A percentile compares a stretch with the other conserved stretches of the same genome.
Evolutionary conservation across 805 yeast species (phyloP).

Genomic region (Yamadazyma ubonensis): DNA sequence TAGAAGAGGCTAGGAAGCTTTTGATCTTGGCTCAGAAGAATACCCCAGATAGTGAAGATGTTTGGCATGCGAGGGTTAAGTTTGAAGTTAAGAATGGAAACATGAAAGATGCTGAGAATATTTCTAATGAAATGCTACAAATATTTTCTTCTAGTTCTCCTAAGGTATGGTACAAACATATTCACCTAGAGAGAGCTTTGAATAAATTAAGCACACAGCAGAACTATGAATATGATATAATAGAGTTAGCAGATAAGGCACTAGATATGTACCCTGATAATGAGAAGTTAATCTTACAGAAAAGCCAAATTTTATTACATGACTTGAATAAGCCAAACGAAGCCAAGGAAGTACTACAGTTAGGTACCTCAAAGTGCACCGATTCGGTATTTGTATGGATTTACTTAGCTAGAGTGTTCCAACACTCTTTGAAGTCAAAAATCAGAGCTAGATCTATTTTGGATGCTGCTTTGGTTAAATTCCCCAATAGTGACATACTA

Average conservation of each 20-base stretch:
- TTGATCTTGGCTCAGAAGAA: conserved; percentile 46
- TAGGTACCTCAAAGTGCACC: conserved; percentile 53
- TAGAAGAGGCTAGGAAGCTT: conserved; percentile 52
- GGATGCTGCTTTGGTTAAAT: conserved; percentile 61
- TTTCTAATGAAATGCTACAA: conserved; percentile 24
- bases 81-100: conserved; percentile 49
- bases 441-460: conserved; percentile 69
- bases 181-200: conserved; percentile 23
- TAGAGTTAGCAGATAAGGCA: conserved; percentile 43
- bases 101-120: conserved; percentile 37
- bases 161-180: conserved; percentile 60
- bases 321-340: conserved; percentile 24
- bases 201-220: conserved; percentile 4
- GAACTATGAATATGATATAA: conserved; percentile 7
- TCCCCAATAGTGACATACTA: conserved; percentile 49
- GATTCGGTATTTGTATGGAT: conserved; percentile 53
- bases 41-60: conserved; percentile 48
- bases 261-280: conserved; percentile 47
- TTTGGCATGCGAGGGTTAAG: conserved; percentile 75
- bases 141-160: conserved; percentile 29
- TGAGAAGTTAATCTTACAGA: conserved; percentile 58
- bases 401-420: conserved; percentile 48
- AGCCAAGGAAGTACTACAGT: conserved; percentile 41
- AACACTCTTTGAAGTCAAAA: conserved; percentile 33
- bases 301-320: conserved; percentile 51